Conservation (phyloP, 2,329 filamentous ascomycete genomes). For the Aspergillus vadensis region DNA sequence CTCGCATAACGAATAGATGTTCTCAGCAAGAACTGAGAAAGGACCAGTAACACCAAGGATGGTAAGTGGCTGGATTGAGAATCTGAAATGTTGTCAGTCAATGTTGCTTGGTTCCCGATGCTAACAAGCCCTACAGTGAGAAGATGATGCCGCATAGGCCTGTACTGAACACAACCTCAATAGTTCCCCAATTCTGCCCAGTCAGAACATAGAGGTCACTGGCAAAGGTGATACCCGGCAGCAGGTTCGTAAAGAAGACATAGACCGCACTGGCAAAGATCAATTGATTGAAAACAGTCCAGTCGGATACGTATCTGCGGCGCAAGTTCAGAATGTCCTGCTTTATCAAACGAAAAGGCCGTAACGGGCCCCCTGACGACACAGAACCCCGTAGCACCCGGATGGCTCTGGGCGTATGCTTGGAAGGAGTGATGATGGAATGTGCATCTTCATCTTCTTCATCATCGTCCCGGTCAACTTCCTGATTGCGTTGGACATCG, state of each 20-base stretch:
- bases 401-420: conserved; percentile 38
- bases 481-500: not conserved
- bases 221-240: conserved; percentile 68
- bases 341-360: conserved; percentile 56
- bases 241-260: conserved; percentile 67
- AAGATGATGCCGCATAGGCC: conserved; percentile 66
- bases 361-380: conserved; percentile 46
- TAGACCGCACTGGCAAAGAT: conserved; percentile 65
- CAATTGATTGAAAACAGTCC: conserved; percentile 64
- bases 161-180: conserved; percentile 68
- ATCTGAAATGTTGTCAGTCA: conserved; percentile 31
- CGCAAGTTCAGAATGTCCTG: conserved; percentile 53
- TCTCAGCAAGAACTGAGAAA: conserved; percentile 68
- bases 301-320: conserved; percentile 55
- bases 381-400: conserved; percentile 35
- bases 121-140: conserved; percentile 48
- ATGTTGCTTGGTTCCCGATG: not conserved
- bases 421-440: conserved; percentile 41
- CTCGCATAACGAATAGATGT: conserved; percentile 62
- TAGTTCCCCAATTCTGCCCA: conserved; percentile 65
- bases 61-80: conserved; percentile 64
- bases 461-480: conserved; percentile 11
- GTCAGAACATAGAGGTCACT: conserved; percentile 65
- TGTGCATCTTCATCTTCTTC: conserved; percentile 33
- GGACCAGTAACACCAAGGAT: conserved; percentile 68